Base-by-base conservation (phyloP, 2,329 filamentous ascomycete genomes). In the Pseudopithomyces chartarum region DNA sequence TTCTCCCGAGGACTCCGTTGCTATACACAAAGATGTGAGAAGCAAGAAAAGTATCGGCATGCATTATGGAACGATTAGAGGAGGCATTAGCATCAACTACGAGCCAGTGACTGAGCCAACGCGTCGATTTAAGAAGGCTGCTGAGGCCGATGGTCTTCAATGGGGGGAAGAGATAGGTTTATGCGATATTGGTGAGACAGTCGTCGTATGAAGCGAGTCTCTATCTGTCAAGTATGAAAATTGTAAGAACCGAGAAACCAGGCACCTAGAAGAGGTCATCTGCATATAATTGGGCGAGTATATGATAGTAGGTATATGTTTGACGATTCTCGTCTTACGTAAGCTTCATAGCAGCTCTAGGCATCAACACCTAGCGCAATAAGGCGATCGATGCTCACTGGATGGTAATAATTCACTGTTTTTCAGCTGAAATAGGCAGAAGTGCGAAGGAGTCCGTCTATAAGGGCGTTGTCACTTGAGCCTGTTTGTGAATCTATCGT, bases 41-140 rank as follows among this genome's bases (percentile, higher is more conserved):
- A 80, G 79, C 52, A 79, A 73, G 66, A 78, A 76, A 60, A 81
- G 79, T 32, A 76, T 84, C 23, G 81, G 79, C 0, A 83, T 83
- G 81, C 81, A 84, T 56, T 83, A 78, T 58, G 81, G 81, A 0
- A 82, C 81, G 0, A 75, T 83, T 0, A 62, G 80, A 52, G 80
- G 80, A 15, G 76, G 73, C 0, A 63, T 82, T 3, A 79, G 76
- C 40, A 76, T 69, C 12, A 73, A 78, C 7, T 82, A 79, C 54
- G 81, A 84, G 58, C 80, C 81, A 50, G 81, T 83, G 1, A 75
- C 76, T 3, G 80, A 81, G 60, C 81, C 81, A 36, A 74, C 78
- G 6, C 65, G 71, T 55, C 65, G 79, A 52, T 84, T 80, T 77
- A 76, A 69, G 59, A 74, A 76, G 47, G 76, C 70, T 10, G 79